These are phyloP conservation scores for Botrytis aclada DNA, from an alignment of 2,329 filamentous ascomycete species.

Conservation along the genomic window DNA sequence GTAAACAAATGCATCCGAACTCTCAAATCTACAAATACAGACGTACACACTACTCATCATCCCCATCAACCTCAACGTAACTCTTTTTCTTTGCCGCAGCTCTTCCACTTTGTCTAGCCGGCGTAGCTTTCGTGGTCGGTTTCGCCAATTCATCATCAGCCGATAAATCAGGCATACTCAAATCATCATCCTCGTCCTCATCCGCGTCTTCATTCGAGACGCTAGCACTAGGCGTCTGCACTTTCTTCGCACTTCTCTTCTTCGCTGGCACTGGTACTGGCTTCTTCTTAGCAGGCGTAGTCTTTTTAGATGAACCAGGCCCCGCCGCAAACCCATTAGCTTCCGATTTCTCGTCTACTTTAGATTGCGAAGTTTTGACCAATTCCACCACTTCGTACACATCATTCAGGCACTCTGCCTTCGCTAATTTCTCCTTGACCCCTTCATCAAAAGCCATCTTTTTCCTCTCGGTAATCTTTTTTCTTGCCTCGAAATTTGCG, in stretches of 20 bases:
- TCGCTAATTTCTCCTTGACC: slow-evolving; percentile 26
- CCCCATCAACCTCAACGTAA: slow-evolving; percentile 14
- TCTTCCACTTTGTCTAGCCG: slow-evolving; percentile 28
- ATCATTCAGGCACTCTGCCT: slow-evolving; percentile 28
- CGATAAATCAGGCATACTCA: slow-evolving; percentile 42
- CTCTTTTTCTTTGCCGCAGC: slow-evolving; percentile 25
- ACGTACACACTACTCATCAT: background rate
- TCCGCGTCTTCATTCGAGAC: slow-evolving; percentile 23
- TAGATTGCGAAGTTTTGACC: slow-evolving; percentile 22
- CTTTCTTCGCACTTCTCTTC: slow-evolving; percentile 20
- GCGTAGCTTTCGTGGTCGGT: slow-evolving; percentile 7
- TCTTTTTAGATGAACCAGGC: slow-evolving; percentile 23
- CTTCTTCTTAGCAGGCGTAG: slow-evolving; percentile 26
- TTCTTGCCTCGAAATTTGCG: slow-evolving; percentile 33
- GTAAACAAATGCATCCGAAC: background rate
- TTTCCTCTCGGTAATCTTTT: slow-evolving; percentile 26
- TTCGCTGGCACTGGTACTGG: slow-evolving; percentile 37
- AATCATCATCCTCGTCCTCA: slow-evolving; percentile 35
- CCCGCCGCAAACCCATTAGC: slow-evolving; percentile 13
- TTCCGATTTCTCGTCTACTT: slow-evolving; percentile 8
- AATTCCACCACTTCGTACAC: slow-evolving; percentile 32
- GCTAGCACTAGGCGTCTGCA: slow-evolving; percentile 8
- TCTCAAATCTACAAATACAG: background rate
- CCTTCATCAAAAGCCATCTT: slow-evolving; percentile 26
- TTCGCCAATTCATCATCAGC: slow-evolving; percentile 28